phyloP scores from a whole-genome alignment of 2,329 filamentous ascomycete genomes.

The Alternaria sp. region DNA sequence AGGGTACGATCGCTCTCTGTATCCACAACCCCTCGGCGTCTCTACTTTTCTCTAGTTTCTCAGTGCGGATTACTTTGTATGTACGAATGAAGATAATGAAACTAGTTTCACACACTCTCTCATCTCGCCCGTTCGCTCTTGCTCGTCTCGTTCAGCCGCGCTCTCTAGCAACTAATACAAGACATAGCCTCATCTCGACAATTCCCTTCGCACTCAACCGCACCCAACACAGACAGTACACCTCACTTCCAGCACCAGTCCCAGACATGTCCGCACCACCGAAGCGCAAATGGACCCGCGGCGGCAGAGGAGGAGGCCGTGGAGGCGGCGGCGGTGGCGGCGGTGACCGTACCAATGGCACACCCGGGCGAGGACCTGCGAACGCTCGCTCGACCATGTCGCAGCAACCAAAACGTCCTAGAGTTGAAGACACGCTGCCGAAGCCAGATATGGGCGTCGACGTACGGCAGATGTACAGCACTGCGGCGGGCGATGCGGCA shows the following conservation, averaged over 20 bases:
- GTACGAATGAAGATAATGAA: slow-evolving; percentile 35
- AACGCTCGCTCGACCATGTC: slow-evolving; percentile 22
- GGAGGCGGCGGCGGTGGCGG: slow-evolving; percentile 18
- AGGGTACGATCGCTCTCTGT: background rate
- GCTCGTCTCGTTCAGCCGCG: slow-evolving; percentile 21
- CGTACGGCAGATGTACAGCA: slow-evolving; percentile 33
- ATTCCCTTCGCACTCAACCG: slow-evolving; percentile 8
- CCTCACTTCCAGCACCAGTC: background rate
- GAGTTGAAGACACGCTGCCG: slow-evolving; percentile 17
- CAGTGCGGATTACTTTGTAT: slow-evolving; percentile 25
- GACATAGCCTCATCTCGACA: slow-evolving; percentile 16
- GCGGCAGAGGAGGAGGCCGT: slow-evolving; percentile 17
- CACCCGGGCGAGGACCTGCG: slow-evolving; percentile 6
- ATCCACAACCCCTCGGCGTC: slow-evolving; percentile 4
- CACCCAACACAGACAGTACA: slow-evolving; percentile 20
- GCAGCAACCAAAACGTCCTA: slow-evolving; percentile 34
- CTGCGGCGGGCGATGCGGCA: slow-evolving; percentile 27
- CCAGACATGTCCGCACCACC: slow-evolving; percentile 31
- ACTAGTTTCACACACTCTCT: slow-evolving; percentile 29
- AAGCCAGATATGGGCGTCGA: slow-evolving; percentile 20
- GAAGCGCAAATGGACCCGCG: slow-evolving; percentile 34
- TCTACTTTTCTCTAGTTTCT: slow-evolving; percentile 9
- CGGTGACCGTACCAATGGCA: slow-evolving; percentile 11
- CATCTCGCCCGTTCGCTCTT: slow-evolving; percentile 24
- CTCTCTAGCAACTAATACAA: slow-evolving; percentile 30